These are phyloP conservation scores for Ceratocystis ficicola DNA, from an alignment of 2,329 filamentous ascomycete species.

Conservation along the genomic window DNA sequence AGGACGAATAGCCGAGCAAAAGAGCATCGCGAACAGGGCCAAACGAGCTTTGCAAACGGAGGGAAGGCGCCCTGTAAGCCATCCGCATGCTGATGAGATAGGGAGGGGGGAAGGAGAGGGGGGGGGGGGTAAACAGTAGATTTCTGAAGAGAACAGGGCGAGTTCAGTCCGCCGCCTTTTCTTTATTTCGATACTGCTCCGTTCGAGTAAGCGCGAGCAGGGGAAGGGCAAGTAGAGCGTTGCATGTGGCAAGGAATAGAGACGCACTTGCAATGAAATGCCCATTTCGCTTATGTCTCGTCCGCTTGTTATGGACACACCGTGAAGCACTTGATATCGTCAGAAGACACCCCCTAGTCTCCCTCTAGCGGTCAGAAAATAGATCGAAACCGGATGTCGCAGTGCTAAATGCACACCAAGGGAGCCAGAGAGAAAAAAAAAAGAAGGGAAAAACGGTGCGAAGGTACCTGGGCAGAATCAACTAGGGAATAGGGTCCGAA, in stretches of 20 bases:
- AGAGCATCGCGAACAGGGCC: conserved; percentile 6
- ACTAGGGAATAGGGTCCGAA: conserved; percentile 4
- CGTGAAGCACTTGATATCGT: not conserved
- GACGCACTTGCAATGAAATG: conserved; percentile 3
- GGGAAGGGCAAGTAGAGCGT: not conserved
- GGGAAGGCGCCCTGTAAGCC: not conserved
- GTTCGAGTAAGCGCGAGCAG: not conserved
- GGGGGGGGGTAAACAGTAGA: too few relatives aligned
- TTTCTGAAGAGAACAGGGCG: not conserved
- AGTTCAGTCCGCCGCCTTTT: not conserved
- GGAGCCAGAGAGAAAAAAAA: not conserved
- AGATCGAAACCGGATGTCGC: not conserved
- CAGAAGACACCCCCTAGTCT: not conserved
- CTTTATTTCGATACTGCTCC: not conserved
- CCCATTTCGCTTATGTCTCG: conserved; percentile 11
- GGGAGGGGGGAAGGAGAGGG: too few relatives aligned
- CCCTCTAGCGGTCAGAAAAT: not conserved
- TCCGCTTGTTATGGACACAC: not conserved
- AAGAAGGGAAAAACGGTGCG: not conserved
- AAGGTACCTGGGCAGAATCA: not conserved
- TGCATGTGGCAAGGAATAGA: conserved; percentile 1
- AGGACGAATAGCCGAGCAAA: not conserved
- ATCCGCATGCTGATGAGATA: not conserved
- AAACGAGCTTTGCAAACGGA: conserved; percentile 3
- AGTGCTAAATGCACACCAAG: not conserved